phyloP scores from a whole-genome alignment of 345 rosid genomes.

The Turnera subulata region DNA sequence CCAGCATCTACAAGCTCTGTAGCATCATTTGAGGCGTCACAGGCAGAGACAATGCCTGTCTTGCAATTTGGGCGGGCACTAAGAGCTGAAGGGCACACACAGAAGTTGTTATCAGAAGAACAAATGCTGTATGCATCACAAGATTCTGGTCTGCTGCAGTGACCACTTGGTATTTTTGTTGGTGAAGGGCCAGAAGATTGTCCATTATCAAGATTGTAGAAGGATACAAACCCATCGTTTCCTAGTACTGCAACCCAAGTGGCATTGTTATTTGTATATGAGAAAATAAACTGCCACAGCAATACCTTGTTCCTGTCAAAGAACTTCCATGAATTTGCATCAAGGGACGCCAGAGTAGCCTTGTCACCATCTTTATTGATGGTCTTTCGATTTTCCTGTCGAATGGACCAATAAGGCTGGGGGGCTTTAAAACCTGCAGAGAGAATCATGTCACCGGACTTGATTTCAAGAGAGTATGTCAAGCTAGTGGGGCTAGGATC shows the following conservation, averaged over 20 bases:
- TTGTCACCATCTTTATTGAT: constrained; percentile 42
- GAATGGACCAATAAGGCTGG: constrained; percentile 83
- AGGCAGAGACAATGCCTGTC: constrained; percentile 52
- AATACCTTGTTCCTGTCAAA: constrained; percentile 48
- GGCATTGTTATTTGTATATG: constrained; percentile 37
- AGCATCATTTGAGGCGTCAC: constrained; percentile 33
- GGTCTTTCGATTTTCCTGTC: constrained; percentile 35
- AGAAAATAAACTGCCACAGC: constrained; percentile 49
- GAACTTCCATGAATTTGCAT: constrained; percentile 74
- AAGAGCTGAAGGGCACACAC: constrained; percentile 62
- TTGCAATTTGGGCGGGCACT: constrained; percentile 35
- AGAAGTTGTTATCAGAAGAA: constrained; percentile 40
- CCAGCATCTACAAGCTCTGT: constrained; percentile 51
- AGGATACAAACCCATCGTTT: constrained; percentile 56
- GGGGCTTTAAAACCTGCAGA: constrained; percentile 55
- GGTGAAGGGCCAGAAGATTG: constrained; percentile 21
- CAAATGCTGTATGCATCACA: constrained; percentile 61
- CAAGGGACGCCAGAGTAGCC: constrained; percentile 42
- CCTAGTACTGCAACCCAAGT: constrained; percentile 79
- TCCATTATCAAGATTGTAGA: constrained; percentile 39
- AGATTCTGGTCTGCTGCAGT: constrained; percentile 63
- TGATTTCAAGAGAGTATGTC: constrained; percentile 69
- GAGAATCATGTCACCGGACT: constrained; percentile 67
- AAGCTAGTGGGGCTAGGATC: constrained; percentile 41
- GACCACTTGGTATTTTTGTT: constrained; percentile 59